phyloP scores from a whole-genome alignment of 192 early-diverging fungal genomes.

The Funneliformis geosporum region DNA sequence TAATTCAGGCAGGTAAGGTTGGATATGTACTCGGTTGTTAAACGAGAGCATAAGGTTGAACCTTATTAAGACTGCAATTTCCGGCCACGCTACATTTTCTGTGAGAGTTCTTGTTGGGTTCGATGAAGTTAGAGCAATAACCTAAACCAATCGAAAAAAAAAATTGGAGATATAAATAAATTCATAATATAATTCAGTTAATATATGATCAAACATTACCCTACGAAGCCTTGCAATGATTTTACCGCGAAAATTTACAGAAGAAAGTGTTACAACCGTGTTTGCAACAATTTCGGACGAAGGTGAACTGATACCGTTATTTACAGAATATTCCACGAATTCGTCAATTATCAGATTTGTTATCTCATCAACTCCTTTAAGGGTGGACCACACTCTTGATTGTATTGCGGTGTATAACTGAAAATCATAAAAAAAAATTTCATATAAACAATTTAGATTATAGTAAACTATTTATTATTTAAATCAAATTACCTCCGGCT shows the following conservation, averaged over 20 bases:
- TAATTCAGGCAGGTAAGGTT: slow-evolving; percentile 81
- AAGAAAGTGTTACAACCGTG: slow-evolving; percentile 80
- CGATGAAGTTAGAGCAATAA: slow-evolving; percentile 74
- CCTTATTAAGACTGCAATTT: slow-evolving; percentile 89
- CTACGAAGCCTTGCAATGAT: slow-evolving; percentile 79
- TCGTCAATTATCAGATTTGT: slow-evolving; percentile 78
- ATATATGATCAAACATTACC: slow-evolving; percentile 33
- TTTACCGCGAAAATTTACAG: slow-evolving; percentile 77
- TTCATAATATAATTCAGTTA: background rate
- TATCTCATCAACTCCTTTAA: slow-evolving; percentile 79
- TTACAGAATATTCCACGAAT: slow-evolving; percentile 75
- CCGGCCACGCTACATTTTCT: slow-evolving; percentile 84
- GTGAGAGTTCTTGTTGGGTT: slow-evolving; percentile 68
- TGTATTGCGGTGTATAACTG: slow-evolving; percentile 83
- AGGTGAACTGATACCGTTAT: slow-evolving; percentile 73
- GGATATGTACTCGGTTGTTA: slow-evolving; percentile 69
- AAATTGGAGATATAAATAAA: background rate
- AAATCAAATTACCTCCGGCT: slow-evolving; percentile 57
- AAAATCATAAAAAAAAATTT: background rate
- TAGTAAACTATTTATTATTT: background rate
- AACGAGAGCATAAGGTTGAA: slow-evolving; percentile 90
- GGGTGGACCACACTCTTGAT: slow-evolving; percentile 78
- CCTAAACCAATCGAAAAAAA: slow-evolving; percentile 23
- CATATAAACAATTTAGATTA: background rate
- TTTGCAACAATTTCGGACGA: slow-evolving; percentile 85